Conservation (phyloP, 208 protist genomes). For the Zelonia costaricensis region DNA sequence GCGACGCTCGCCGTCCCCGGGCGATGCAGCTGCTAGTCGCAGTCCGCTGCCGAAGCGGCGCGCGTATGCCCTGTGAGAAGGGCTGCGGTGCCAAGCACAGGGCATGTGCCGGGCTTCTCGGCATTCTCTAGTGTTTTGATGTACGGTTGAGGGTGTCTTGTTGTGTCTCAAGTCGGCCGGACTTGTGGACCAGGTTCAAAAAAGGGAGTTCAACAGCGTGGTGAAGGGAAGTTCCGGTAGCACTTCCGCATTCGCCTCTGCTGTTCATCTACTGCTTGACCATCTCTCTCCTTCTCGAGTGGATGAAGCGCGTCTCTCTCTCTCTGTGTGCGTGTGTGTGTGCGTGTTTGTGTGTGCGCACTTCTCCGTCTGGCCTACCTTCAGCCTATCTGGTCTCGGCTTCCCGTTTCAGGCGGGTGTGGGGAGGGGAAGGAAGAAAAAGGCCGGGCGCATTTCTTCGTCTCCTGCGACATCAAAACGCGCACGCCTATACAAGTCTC, state of each 20-base stretch:
- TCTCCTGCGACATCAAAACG: background rate
- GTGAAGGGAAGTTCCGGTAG: too few species aligned
- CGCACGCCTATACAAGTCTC: too few species aligned
- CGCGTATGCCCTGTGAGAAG: slow-evolving; percentile 18
- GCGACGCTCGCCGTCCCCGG: background rate
- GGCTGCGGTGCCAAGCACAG: too few species aligned
- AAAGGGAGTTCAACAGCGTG: too few species aligned
- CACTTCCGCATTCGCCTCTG: too few species aligned
- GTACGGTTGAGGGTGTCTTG: too few species aligned
- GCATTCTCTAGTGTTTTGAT: too few species aligned
- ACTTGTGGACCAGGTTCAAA: too few species aligned
- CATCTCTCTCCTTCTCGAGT: background rate
- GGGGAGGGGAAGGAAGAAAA: too few species aligned
- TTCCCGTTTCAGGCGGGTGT: background rate
- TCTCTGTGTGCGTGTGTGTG: background rate
- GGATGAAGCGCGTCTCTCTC: background rate
- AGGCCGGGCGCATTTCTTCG: too few species aligned
- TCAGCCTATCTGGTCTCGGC: background rate
- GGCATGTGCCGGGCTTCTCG: too few species aligned
- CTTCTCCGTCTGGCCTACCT: background rate
- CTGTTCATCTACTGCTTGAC: background rate
- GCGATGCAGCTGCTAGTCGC: background rate
- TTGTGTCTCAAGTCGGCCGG: too few species aligned
- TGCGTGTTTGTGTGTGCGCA: background rate
- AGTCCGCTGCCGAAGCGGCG: slow-evolving; percentile 32